Evolutionary conservation across 768 basidiomycete genomes (phyloP), one percentile per base, ranked within the genome.

Genomic region (Austroboletus eburneus): DNA sequence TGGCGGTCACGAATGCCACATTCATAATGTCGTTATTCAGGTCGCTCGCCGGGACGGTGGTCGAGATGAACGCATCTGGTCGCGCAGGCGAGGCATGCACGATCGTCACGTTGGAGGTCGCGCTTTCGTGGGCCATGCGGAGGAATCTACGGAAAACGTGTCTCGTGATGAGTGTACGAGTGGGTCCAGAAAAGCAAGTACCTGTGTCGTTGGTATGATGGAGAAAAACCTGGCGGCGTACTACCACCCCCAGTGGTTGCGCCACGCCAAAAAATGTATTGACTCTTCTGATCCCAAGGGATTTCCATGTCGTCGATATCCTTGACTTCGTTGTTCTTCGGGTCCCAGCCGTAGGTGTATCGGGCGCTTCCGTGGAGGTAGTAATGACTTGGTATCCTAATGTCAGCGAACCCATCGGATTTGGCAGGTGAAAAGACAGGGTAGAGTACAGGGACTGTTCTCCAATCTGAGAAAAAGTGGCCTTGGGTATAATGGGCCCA

Each of bases 381-480:
- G 63, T 99, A 98, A 65, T 98, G 93, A 50, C 90, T 93, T 0
- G 96, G 95, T 51, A 98, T 92, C 47, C 88, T 75, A 55, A 99
- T 89, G 61, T 98, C 96, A 52, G 81, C 70, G 62, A 86, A 97
- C 0, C 96, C 92, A 33, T 72, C 72, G 0, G 86, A 83, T 58
- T 87, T 91, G 0, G 92, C 89, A 2, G 95, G 93, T 2, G 91
- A 93, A 68, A 99, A 88, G 23, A 99, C 80, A 7, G 96, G 96
- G 65, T 90, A 94, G n/a, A 95, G 73, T 1, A 80, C 80, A 10
- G 87, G 80, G 48, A 97, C 83, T 0, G 86, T 87, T 18, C 94
- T 75, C 89, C 91, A 96, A 66, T 99, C 95, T 16, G 90, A 91
- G 78, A 96, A 98, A 68, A 96, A 97, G 67, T 92, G 93, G 10